Conservation (phyloP, 495 filamentous ascomycete genomes). For the Lineolata rhizophorae region DNA sequence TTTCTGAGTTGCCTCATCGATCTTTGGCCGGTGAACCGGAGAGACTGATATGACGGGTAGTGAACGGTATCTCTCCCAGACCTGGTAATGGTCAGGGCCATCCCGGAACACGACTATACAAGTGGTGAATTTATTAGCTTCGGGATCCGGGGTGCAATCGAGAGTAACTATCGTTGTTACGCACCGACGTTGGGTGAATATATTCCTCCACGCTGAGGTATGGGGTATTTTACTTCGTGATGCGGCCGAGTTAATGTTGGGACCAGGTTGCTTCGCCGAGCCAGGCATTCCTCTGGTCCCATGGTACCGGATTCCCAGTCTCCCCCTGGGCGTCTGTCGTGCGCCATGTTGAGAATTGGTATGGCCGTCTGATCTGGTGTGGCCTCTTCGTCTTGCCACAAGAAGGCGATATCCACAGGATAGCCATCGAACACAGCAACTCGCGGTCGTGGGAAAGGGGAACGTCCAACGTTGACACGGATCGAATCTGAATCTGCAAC, state of each 20-base stretch:
- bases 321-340: slow-evolving; percentile 51
- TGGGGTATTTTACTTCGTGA: slow-evolving; percentile 42
- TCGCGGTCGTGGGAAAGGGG: slow-evolving; percentile 14
- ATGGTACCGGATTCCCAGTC: slow-evolving; percentile 57
- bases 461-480: slow-evolving; percentile 8
- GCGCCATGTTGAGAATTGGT: slow-evolving; percentile 51
- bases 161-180: slow-evolving; percentile 10
- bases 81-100: slow-evolving; percentile 25
- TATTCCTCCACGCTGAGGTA: slow-evolving; percentile 41
- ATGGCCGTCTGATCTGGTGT: slow-evolving; percentile 17
- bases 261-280: slow-evolving; percentile 47
- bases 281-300: slow-evolving; percentile 51
- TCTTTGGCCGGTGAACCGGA: slow-evolving; percentile 46
- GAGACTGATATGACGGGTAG: slow-evolving; percentile 51
- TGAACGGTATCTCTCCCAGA: slow-evolving; percentile 21
- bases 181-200: slow-evolving; percentile 41
- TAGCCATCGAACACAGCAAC: slow-evolving; percentile 38
- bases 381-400: too few species aligned
- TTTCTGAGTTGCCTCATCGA: slow-evolving; percentile 36
- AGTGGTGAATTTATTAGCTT: too few species aligned
- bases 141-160: background rate
- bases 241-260: slow-evolving; percentile 30
- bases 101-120: slow-evolving; percentile 30
- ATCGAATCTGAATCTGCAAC: slow-evolving; percentile 18
- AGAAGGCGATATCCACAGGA: slow-evolving; percentile 43